Evolutionary conservation across 768 basidiomycete genomes (phyloP).

Genomic region (Russula earlei): DNA sequence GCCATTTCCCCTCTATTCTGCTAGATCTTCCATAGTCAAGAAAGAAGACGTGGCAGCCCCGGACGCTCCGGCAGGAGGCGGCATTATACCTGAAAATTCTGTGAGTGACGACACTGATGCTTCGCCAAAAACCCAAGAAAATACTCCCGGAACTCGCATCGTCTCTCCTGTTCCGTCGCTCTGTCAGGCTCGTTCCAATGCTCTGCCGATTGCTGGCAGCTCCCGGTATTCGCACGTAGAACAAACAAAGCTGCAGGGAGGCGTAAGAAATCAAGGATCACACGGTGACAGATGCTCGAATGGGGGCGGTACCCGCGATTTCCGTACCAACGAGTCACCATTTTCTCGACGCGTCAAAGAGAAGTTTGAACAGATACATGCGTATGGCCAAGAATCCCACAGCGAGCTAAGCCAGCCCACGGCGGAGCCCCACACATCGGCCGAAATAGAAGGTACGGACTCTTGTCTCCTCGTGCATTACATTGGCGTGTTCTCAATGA

Average conservation of each 20-base stretch:
- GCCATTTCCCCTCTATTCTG: neutral
- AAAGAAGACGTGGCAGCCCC: neutral
- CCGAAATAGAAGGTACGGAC: neutral
- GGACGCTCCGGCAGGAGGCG: neutral
- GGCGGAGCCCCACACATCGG: neutral
- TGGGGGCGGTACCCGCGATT: neutral
- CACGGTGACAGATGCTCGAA: neutral
- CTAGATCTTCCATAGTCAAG: neutral
- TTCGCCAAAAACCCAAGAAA: neutral
- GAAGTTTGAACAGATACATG: slow-evolving; percentile 25
- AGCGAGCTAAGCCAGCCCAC: neutral
- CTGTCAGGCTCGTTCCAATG: neutral
- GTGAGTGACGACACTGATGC: neutral
- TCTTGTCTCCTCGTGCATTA: too few relatives aligned
- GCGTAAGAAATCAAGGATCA: neutral
- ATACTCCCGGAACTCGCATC: neutral
- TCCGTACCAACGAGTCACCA: slow-evolving; percentile 26
- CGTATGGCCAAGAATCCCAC: neutral
- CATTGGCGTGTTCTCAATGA: neutral
- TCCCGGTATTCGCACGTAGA: neutral
- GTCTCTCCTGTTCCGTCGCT: slow-evolving; percentile 3
- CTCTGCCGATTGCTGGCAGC: neutral
- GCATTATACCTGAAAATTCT: neutral
- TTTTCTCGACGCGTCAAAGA: slow-evolving; percentile 39
- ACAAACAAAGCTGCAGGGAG: neutral